Percentiles rank a stretch among this genome's conserved stretches.
Evolutionary conservation across 2,329 filamentous ascomycete genomes (phyloP).

Genomic region (Colletotrichum sojae): DNA sequence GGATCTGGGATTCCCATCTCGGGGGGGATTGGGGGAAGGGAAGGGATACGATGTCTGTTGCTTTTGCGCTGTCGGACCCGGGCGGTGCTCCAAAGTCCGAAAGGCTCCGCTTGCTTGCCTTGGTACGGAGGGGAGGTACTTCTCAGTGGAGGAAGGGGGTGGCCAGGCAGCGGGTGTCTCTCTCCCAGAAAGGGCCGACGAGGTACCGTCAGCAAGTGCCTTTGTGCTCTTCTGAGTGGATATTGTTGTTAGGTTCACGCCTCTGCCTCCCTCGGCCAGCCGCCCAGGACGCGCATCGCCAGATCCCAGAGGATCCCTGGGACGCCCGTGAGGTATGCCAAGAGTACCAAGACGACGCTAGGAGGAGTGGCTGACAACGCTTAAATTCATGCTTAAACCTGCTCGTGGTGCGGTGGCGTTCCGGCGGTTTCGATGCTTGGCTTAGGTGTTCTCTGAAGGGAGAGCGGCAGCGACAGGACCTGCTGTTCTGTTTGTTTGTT

Average conservation of each 20-base stretch:
- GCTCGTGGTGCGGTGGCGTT: constrained; percentile 39
- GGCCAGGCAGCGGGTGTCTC: neutral
- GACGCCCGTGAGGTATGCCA: constrained; percentile 51
- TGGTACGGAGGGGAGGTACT: no score
- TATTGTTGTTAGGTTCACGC: neutral
- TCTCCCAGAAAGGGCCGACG: neutral
- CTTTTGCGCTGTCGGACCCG: constrained; percentile 26
- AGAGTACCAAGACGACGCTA: constrained; percentile 48
- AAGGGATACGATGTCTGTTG: neutral
- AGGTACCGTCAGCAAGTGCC: neutral
- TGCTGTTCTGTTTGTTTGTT: no score
- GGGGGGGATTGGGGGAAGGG: neutral
- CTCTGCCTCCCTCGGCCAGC: constrained; percentile 9
- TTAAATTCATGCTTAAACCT: constrained; percentile 66
- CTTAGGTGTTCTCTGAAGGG: neutral
- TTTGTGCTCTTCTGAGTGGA: neutral
- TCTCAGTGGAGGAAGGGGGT: neutral
- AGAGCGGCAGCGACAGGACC: no score
- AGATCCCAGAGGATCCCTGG: constrained; percentile 38
- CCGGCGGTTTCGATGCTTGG: constrained; percentile 6
- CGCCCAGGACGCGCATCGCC: constrained; percentile 10
- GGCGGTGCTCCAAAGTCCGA: constrained; percentile 28
- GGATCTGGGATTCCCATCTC: neutral
- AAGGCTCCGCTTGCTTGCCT: constrained; percentile 43
- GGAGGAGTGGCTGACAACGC: constrained; percentile 59